A percentile compares a stretch with the other conserved stretches of the same genome.
phyloP scores from a whole-genome alignment of 768 basidiomycete genomes.

The Suillus discolor region DNA sequence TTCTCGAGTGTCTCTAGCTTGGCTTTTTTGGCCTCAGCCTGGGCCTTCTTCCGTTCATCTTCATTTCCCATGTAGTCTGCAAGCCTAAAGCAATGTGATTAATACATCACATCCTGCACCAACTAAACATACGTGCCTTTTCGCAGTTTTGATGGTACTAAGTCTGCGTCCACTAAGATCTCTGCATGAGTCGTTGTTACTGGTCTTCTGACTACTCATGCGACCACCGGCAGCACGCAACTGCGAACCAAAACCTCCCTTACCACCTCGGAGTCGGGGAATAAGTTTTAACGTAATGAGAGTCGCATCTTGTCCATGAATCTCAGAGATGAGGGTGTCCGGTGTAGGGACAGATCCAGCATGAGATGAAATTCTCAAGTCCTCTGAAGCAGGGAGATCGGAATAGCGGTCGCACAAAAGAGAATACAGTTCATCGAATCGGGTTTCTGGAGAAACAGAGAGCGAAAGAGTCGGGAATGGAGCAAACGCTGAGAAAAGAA shows the following conservation, averaged over 20 bases:
- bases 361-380: slow-evolving; percentile 45
- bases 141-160: slow-evolving; percentile 95
- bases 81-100: slow-evolving; percentile 47
- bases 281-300: slow-evolving; percentile 74
- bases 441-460: slow-evolving; percentile 42
- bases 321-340: slow-evolving; percentile 38
- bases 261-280: slow-evolving; percentile 82
- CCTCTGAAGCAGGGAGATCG: slow-evolving; percentile 43
- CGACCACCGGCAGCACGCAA: slow-evolving; percentile 95
- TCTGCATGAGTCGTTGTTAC: slow-evolving; percentile 91
- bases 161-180: slow-evolving; percentile 89
- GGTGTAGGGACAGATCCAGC: slow-evolving; percentile 34
- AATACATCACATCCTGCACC: neutral
- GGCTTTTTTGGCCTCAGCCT: slow-evolving; percentile 73
- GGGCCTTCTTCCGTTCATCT: slow-evolving; percentile 77
- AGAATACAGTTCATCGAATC: slow-evolving; percentile 43
- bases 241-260: slow-evolving; percentile 97
- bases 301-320: slow-evolving; percentile 31
- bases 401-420: slow-evolving; percentile 50
- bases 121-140: slow-evolving; percentile 60
- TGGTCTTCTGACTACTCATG: slow-evolving; percentile 96
- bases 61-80: slow-evolving; percentile 87
- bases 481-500: slow-evolving; percentile 62
- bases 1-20: slow-evolving; percentile 87
- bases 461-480: slow-evolving; percentile 62